These are phyloP conservation scores for Trichoderma sp. DNA, from an alignment of 2,329 filamentous ascomycete genomes.

Conservation along the genomic window DNA sequence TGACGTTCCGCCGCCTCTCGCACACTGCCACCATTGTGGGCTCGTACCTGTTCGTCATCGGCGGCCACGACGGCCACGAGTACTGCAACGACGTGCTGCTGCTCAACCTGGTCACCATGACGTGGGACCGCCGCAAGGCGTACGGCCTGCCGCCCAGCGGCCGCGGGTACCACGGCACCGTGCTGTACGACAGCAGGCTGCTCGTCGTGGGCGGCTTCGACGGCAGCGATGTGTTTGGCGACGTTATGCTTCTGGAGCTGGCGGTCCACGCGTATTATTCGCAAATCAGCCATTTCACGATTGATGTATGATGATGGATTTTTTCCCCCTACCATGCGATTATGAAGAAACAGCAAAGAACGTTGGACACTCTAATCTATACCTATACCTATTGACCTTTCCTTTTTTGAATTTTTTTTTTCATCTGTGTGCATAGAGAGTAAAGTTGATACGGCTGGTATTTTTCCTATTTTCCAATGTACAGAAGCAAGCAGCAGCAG, in stretches of 20 bases:
- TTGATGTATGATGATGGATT: constrained; percentile 52
- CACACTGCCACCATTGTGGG: constrained; percentile 69
- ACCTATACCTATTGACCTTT: not conserved
- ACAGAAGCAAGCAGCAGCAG: not conserved
- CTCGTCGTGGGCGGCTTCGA: constrained; percentile 66
- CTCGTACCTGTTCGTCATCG: constrained; percentile 67
- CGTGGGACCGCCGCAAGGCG: constrained; percentile 65
- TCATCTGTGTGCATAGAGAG: constrained; percentile 3
- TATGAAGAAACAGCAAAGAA: not conserved
- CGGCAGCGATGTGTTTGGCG: constrained; percentile 64
- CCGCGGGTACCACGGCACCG: constrained; percentile 64
- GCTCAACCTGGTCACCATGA: constrained; percentile 69
- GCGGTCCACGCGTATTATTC: constrained; percentile 70
- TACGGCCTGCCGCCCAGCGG: constrained; percentile 62
- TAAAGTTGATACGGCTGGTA: not conserved
- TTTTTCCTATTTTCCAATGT: not conserved
- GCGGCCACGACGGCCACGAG: constrained; percentile 67
- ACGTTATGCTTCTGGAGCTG: constrained; percentile 65
- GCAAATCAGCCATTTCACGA: constrained; percentile 70
- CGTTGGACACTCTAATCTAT: not conserved
- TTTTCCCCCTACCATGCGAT: not conserved
- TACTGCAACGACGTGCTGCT: constrained; percentile 68
- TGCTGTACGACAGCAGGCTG: constrained; percentile 63
- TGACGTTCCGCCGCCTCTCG: constrained; percentile 62
- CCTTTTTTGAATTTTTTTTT: not conserved